Evolutionary conservation across 108 stramenopile species (phyloP).

Genomic region (Nitzschia sp.): DNA sequence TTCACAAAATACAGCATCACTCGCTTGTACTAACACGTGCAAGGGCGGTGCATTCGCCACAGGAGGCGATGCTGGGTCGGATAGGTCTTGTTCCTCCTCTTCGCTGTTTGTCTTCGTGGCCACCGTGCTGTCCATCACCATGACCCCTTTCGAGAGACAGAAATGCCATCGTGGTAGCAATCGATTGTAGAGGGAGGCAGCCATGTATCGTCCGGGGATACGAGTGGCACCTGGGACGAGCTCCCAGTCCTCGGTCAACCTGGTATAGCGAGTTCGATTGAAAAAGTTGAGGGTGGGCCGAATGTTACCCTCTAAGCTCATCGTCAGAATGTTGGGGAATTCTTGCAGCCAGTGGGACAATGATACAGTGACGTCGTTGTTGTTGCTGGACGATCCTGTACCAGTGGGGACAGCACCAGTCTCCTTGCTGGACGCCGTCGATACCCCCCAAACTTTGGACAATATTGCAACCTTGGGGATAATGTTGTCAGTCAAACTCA

Average conservation of each 20-base stretch:
- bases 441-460: slow-evolving; percentile 53
- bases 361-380: slow-evolving; percentile 5
- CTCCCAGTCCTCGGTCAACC: slow-evolving; percentile 51
- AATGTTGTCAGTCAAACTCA: slow-evolving; percentile 70
- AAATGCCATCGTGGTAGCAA: slow-evolving; percentile 83
- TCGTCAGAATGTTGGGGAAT: slow-evolving; percentile 73
- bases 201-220: slow-evolving; percentile 75
- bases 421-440: neutral
- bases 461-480: slow-evolving; percentile 65
- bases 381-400: too few species aligned
- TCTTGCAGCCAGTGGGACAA: slow-evolving; percentile 33
- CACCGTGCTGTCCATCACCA: too few species aligned
- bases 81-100: slow-evolving; percentile 1
- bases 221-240: slow-evolving; percentile 7
- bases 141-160: slow-evolving; percentile 29
- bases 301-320: slow-evolving; percentile 75
- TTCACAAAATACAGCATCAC: slow-evolving; percentile 65
- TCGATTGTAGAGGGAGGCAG: slow-evolving; percentile 77
- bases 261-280: slow-evolving; percentile 78
- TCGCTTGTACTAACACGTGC: slow-evolving; percentile 66
- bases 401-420: too few species aligned
- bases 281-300: slow-evolving; percentile 75
- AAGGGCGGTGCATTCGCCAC: slow-evolving; percentile 44
- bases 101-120: too few species aligned
- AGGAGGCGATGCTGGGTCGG: neutral